phyloP scores from a whole-genome alignment of 2,329 filamentous ascomycete species.

The Coniochaeta hoffmannii region DNA sequence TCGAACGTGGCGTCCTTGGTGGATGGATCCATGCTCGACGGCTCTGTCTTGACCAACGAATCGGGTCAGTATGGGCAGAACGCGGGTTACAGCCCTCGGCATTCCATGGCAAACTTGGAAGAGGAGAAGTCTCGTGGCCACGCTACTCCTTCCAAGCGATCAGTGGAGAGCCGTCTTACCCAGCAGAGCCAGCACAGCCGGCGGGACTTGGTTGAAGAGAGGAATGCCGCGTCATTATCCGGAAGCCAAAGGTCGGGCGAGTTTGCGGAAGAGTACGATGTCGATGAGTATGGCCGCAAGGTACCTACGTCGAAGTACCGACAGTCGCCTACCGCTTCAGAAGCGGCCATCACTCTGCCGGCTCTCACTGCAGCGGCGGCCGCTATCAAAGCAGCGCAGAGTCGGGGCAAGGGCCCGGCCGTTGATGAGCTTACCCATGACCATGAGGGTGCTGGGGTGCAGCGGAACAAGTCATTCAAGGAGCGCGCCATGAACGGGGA shows the following conservation, averaged over 20 bases:
- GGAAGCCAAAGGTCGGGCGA: conserved; percentile 34
- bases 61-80: conserved; percentile 41
- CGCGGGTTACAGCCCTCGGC: conserved; percentile 31
- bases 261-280: conserved; percentile 45
- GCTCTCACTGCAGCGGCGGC: conserved; percentile 47
- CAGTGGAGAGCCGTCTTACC: conserved; percentile 25
- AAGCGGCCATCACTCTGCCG: conserved; percentile 49
- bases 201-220: conserved; percentile 29
- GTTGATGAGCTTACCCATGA: conserved; percentile 24
- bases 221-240: conserved; percentile 30
- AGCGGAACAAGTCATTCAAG: conserved; percentile 58
- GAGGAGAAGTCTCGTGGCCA: conserved; percentile 24
- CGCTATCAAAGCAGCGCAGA: conserved; percentile 42
- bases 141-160: conserved; percentile 28
- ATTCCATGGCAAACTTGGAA: conserved; percentile 28
- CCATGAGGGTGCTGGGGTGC: conserved; percentile 43
- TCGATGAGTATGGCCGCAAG: conserved; percentile 52
- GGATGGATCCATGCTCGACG: conserved; percentile 63
- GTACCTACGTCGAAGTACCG: conserved; percentile 35
- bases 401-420: conserved; percentile 30
- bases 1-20: conserved; percentile 83
- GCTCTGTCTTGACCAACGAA: conserved; percentile 60
- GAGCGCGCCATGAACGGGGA: conserved; percentile 52
- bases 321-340: conserved; percentile 48
- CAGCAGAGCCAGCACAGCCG: conserved; percentile 1